A percentile compares a stretch with the other conserved stretches of the same genome.
These are phyloP conservation scores for Fusarium sp. DNA, from an alignment of 2,329 filamentous ascomycete species.

Conservation along the genomic window DNA sequence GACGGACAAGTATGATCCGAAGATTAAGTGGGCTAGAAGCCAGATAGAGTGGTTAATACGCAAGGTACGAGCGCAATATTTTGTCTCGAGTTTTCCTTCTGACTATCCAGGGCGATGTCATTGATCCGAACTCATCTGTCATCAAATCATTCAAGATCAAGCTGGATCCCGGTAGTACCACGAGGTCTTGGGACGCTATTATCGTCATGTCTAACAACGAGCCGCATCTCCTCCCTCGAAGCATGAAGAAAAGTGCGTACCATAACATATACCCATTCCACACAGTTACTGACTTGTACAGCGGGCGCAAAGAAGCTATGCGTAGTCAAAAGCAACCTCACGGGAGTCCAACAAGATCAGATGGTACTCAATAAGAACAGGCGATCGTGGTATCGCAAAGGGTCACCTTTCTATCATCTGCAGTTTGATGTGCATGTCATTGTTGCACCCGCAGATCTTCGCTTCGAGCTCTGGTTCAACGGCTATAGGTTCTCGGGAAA, in stretches of 20 bases:
- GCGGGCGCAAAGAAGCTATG: conserved; percentile 53
- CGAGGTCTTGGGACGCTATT: background rate
- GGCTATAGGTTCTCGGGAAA: conserved; percentile 41
- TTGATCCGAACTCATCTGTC: conserved; percentile 50
- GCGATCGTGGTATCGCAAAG: conserved; percentile 46
- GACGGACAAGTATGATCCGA: background rate
- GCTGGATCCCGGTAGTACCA: conserved; percentile 44
- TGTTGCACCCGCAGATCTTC: conserved; percentile 65
- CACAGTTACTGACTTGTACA: conserved; percentile 21
- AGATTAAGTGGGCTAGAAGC: conserved; percentile 14
- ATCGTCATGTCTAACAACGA: background rate
- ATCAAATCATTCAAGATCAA: conserved; percentile 49
- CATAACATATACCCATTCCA: background rate
- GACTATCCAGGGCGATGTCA: conserved; percentile 49
- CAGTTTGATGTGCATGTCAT: conserved; percentile 64
- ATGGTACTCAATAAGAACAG: conserved; percentile 51
- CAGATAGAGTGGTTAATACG: conserved; percentile 29
- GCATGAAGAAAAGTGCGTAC: conserved; percentile 48
- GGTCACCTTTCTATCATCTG: conserved; percentile 53
- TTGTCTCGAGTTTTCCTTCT: background rate
- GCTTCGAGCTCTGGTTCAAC: conserved; percentile 55
- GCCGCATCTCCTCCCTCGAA: conserved; percentile 19
- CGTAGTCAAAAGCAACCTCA: conserved; percentile 53
- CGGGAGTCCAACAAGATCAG: conserved; percentile 51
- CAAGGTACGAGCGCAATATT: conserved; percentile 29